Conservation (phyloP, 176 grass and related monocot species). For the Aegilops sharonensis region DNA sequence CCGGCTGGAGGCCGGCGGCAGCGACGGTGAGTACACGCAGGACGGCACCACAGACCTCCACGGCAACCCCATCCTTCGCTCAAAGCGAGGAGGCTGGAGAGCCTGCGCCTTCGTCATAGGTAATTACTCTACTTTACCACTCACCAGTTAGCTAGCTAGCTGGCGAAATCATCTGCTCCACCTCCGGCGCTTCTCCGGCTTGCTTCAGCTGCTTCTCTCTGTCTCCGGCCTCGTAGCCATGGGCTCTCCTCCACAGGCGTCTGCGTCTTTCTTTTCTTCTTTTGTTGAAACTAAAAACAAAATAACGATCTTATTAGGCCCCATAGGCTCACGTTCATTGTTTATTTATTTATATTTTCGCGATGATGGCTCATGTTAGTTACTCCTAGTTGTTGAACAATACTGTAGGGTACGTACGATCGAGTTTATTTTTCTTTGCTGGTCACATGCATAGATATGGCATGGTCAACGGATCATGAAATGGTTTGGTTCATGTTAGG, state of each 20-base stretch:
- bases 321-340: too few species aligned
- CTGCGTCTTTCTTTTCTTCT: background rate
- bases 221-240: background rate
- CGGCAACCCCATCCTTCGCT: slow-evolving; percentile 77
- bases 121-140: slow-evolving; percentile 6
- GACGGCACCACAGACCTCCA: slow-evolving; percentile 86
- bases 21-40: slow-evolving; percentile 65
- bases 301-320: background rate
- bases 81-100: slow-evolving; percentile 77
- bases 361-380: background rate
- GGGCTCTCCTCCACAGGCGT: background rate
- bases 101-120: slow-evolving; percentile 89
- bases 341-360: too few species aligned
- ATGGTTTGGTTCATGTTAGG: background rate
- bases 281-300: background rate
- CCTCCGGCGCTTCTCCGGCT: background rate
- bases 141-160: too few species aligned
- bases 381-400: too few species aligned
- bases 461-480: background rate
- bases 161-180: background rate
- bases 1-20: slow-evolving; percentile 9
- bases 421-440: background rate
- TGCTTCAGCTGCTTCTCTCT: background rate
- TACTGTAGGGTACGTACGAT: too few species aligned
- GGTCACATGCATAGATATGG: background rate